A percentile compares a stretch with the other conserved stretches of the same genome.
phyloP scores from a whole-genome alignment of 2,329 filamentous ascomycete genomes.

The Calonectria crousiana region DNA sequence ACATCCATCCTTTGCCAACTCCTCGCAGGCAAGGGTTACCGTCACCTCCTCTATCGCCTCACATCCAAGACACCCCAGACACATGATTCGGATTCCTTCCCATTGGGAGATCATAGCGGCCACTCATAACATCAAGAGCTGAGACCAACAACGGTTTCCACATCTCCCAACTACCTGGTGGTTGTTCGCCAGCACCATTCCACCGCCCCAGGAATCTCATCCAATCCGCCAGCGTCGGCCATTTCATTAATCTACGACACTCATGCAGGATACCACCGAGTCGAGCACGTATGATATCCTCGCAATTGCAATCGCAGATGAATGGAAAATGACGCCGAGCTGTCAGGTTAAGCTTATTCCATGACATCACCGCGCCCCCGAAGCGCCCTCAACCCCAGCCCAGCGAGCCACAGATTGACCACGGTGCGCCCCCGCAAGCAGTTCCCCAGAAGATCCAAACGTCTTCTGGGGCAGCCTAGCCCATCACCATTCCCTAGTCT shows the following conservation, averaged over 20 bases:
- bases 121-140: background rate
- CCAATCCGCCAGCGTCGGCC: background rate
- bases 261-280: slow-evolving; percentile 33
- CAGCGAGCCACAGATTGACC: background rate
- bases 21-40: background rate
- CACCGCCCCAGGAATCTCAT: slow-evolving; percentile 5
- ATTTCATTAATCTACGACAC: slow-evolving; percentile 9
- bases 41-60: background rate
- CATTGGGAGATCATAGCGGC: background rate
- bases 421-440: slow-evolving; percentile 9
- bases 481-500: background rate
- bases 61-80: slow-evolving; percentile 3
- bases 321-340: slow-evolving; percentile 23
- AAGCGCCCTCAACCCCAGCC: background rate
- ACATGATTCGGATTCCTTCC: background rate
- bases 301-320: slow-evolving; percentile 8
- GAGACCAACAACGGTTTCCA: background rate
- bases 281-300: slow-evolving; percentile 31
- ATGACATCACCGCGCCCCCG: slow-evolving; percentile 37
- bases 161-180: slow-evolving; percentile 1
- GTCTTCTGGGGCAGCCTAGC: background rate
- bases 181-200: background rate
- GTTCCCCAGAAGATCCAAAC: background rate
- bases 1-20: background rate
- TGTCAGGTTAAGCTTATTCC: slow-evolving; percentile 40